Evolutionary conservation across 352 stramenopile species (phyloP).

Genomic region (Pythium pyrilobum): DNA sequence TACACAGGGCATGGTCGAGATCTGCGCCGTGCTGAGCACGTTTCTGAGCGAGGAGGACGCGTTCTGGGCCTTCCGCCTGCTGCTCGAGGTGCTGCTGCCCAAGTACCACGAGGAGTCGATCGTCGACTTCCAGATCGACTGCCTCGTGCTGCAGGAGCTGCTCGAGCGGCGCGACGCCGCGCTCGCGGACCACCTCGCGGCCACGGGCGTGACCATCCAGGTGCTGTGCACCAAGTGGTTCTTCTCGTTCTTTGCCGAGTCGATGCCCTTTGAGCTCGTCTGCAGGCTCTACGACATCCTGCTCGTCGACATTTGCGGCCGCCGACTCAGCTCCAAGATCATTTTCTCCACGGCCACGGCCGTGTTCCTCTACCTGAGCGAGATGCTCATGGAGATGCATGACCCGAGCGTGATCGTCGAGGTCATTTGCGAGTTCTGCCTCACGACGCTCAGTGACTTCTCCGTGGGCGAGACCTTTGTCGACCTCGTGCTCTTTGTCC

Average conservation of each 20-base stretch:
- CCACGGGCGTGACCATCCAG: slow-evolving; percentile 64
- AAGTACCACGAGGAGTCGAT: slow-evolving; percentile 81
- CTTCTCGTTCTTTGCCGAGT: slow-evolving; percentile 82
- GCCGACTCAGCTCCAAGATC: slow-evolving; percentile 51
- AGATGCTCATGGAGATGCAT: slow-evolving; percentile 62
- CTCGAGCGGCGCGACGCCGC: slow-evolving; percentile 39
- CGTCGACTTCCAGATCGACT: slow-evolving; percentile 78
- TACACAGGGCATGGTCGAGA: slow-evolving; percentile 68
- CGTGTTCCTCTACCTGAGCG: slow-evolving; percentile 71
- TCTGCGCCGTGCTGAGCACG: slow-evolving; percentile 68
- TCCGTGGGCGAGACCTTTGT: slow-evolving; percentile 68
- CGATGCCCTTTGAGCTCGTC: slow-evolving; percentile 75
- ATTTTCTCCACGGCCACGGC: slow-evolving; percentile 70
- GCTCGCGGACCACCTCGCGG: slow-evolving; percentile 53
- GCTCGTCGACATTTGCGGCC: slow-evolving; percentile 62
- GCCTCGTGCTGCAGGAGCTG: slow-evolving; percentile 73
- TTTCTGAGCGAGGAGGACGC: slow-evolving; percentile 74
- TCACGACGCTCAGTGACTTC: slow-evolving; percentile 64
- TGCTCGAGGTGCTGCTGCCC: slow-evolving; percentile 68
- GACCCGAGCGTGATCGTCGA: slow-evolving; percentile 72
- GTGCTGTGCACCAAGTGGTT: slow-evolving; percentile 83
- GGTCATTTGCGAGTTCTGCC: slow-evolving; percentile 76
- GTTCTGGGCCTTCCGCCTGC: slow-evolving; percentile 69
- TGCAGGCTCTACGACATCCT: slow-evolving; percentile 73
- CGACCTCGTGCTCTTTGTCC: slow-evolving; percentile 68